phyloP scores from a whole-genome alignment of 441 rosid species.

The Euphorbia celastroides region DNA sequence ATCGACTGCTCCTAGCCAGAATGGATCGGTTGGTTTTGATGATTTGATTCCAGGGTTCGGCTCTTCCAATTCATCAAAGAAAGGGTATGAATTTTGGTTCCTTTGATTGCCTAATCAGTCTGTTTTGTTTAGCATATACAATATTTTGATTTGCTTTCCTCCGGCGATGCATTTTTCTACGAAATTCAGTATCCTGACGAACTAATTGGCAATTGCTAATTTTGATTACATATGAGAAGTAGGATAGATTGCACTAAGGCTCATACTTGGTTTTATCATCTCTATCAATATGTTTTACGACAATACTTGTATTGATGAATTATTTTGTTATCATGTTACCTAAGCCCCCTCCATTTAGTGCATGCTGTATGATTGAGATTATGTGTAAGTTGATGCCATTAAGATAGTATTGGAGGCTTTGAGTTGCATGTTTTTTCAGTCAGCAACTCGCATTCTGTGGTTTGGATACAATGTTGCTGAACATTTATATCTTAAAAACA shows the following conservation, averaged over 20 bases:
- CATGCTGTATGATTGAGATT: neutral
- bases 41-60: constrained; percentile 80
- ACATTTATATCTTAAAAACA: neutral
- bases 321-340: neutral
- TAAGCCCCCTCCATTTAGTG: neutral
- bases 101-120: neutral
- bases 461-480: neutral
- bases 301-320: too few relatives aligned
- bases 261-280: too few relatives aligned
- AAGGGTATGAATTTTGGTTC: constrained; percentile 33
- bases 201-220: too few relatives aligned
- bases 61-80: constrained; percentile 29
- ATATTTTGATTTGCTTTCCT: constrained; percentile 9
- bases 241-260: too few relatives aligned
- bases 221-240: too few relatives aligned
- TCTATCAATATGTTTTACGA: too few relatives aligned
- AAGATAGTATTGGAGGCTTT: neutral
- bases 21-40: constrained; percentile 41
- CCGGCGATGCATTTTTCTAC: too few relatives aligned
- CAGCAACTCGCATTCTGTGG: neutral
- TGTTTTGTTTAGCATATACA: constrained; percentile 5
- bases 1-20: constrained; percentile 24
- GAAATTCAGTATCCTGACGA: too few relatives aligned
- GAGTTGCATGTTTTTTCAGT: neutral
- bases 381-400: neutral